Percentiles rank a stretch among this genome's conserved stretches.
These are phyloP conservation scores for Oryza longistaminata DNA, from an alignment of 176 grass and related monocot species.

Conservation along the genomic window DNA sequence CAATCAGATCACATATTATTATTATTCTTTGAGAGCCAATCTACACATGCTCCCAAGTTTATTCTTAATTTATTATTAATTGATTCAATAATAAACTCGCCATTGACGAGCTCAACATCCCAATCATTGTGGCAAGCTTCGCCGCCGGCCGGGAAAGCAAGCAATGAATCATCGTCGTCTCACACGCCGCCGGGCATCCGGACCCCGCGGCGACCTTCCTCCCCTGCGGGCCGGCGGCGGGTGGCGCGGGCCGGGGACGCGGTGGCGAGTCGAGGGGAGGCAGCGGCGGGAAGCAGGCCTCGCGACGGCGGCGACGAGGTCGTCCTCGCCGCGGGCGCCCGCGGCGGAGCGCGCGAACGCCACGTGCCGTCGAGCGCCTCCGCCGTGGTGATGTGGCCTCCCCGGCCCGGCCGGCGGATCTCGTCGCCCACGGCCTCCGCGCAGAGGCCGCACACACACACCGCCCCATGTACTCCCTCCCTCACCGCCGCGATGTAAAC, in stretches of 20 bases:
- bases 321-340: conserved; percentile 33
- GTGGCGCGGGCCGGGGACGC: conserved; percentile 19
- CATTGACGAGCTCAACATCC: neutral
- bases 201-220: conserved; percentile 42
- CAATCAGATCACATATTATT: conserved; percentile 5
- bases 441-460: conserved; percentile 89
- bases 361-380: conserved; percentile 78
- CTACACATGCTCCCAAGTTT: conserved; percentile 10
- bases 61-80: neutral
- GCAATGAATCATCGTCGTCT: conserved; percentile 20
- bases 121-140: conserved; percentile 26
- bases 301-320: conserved; percentile 66
- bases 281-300: conserved; percentile 60
- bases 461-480: conserved; percentile 48
- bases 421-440: conserved; percentile 73
- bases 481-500: conserved; percentile 75
- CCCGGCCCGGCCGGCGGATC: conserved; percentile 55
- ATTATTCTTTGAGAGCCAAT: conserved; percentile 9
- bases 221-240: conserved; percentile 1
- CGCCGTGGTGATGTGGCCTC: conserved; percentile 56
- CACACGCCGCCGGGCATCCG: conserved; percentile 25
- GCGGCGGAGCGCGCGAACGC: conserved; percentile 46
- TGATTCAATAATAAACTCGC: neutral
- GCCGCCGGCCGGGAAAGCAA: neutral
- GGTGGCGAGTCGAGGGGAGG: conserved; percentile 73